phyloP scores from a whole-genome alignment of 225 moss, liverwort and hornwort species.

The Ulota crispa region DNA sequence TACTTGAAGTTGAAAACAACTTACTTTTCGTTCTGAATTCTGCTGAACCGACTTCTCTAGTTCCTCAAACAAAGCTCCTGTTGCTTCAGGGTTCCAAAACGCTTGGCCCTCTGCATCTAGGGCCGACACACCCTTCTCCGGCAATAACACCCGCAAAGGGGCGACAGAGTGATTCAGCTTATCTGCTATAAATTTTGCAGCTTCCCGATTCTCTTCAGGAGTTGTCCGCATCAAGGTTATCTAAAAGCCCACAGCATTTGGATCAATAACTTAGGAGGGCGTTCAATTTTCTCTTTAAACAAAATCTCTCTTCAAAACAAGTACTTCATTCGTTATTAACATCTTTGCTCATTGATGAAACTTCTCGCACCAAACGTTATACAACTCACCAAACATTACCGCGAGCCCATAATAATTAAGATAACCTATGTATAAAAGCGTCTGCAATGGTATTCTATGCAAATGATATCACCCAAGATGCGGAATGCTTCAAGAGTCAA shows the following conservation, averaged over 20 bases:
- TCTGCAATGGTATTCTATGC: background rate
- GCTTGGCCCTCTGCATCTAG: conserved; percentile 76
- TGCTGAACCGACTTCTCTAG: conserved; percentile 66
- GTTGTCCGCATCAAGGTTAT: conserved; percentile 89
- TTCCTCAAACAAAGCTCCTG: conserved; percentile 68
- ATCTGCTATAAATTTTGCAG: conserved; percentile 79
- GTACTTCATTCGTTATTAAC: background rate
- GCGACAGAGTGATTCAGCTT: conserved; percentile 72
- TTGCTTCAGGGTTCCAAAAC: conserved; percentile 72
- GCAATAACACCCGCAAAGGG: conserved; percentile 80
- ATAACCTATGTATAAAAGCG: background rate
- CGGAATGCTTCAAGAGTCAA: conserved; percentile 8
- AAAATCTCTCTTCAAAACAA: background rate
- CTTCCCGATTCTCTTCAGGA: conserved; percentile 69
- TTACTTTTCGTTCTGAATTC: conserved; percentile 81
- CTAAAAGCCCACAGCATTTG: conserved; percentile 37
- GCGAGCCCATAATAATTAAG: conserved; percentile 7
- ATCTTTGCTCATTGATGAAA: conserved; percentile 1
- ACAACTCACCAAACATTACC: conserved; percentile 5
- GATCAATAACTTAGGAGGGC: conserved; percentile 6
- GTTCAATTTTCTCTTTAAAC: background rate
- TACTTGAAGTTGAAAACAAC: conserved; percentile 25
- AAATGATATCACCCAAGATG: conserved; percentile 10
- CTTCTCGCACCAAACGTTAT: conserved; percentile 19
- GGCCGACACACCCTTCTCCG: conserved; percentile 85